These are phyloP conservation scores for Cylindrodendrum hubeiense DNA, from an alignment of 2,329 filamentous ascomycete genomes.

Conservation along the genomic window DNA sequence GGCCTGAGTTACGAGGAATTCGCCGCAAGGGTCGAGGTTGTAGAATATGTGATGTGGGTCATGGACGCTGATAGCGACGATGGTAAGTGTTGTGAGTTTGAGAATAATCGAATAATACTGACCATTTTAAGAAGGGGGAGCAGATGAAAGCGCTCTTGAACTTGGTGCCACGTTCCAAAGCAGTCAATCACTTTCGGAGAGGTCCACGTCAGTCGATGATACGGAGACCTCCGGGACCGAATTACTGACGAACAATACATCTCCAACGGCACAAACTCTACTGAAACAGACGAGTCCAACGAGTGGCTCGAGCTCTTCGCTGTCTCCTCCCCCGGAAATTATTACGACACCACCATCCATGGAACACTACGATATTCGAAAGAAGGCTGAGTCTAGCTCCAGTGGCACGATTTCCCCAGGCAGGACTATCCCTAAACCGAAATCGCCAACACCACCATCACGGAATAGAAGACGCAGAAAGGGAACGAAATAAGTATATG, in stretches of 20 bases:
- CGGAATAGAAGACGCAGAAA: not conserved
- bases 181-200: not conserved
- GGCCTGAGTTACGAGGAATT: conserved; percentile 40
- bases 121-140: not conserved
- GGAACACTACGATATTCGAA: not conserved
- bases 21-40: conserved; percentile 39
- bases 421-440: no score
- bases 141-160: not conserved
- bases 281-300: not conserved
- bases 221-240: not conserved
- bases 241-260: not conserved
- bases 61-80: conserved; percentile 5
- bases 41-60: conserved; percentile 43
- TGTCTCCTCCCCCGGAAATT: conserved; percentile 32
- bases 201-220: not conserved
- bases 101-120: not conserved
- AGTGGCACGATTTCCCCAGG: not conserved
- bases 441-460: not conserved
- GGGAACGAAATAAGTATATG: not conserved
- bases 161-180: not conserved
- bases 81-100: conserved; percentile 18
- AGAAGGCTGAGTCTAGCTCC: not conserved
- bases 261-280: not conserved
- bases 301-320: conserved; percentile 19
- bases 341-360: conserved; percentile 35